Evolutionary conservation across 2,329 filamentous ascomycete species (phyloP), one percentile per base, ranked within the genome.

Genomic region (Fusarium tupiense): DNA sequence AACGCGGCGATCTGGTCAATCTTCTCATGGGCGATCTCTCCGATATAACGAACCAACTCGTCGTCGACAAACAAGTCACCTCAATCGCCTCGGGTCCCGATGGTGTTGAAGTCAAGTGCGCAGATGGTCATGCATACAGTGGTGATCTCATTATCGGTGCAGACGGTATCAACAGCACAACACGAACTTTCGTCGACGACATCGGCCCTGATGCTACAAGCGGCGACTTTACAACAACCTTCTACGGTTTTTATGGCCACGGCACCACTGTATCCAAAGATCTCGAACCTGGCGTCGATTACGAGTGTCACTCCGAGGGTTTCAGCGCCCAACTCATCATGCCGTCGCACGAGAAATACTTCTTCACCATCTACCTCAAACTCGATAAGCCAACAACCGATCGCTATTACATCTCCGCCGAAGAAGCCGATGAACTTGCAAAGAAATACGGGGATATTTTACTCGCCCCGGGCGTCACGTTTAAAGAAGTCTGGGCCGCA

Each of bases 121-220:
- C 65, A 17, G 75, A 77, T 17, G 72, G 72, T 0, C 74, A 24
- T 22, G 16, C 26, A 0, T 67, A 72, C 16, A 44, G 44, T 3
- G 74, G 57, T 2, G 72, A 74, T 17, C 72, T 77, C 6, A 38
- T 77, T 1, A 59, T 77, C 37, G 75, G 75, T 1, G 56, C 70
- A 14, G 74, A 77, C 46, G 75, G 75, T 8, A 66, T 75, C 8
- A 58, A 77, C 38, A 77, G 74, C 56, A 61, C 37, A 10, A 57
- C 63, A 0, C 65, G 75, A 10, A 46, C 52, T 0, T 72, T 49
- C 6, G 67, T 75, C 2, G 54, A 69, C 24, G 58, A 54, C 3
- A 19, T 29, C 3, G 16, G 14, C 19, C 20, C 49, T 1, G 33
- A 40, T 22, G 35, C 67, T 6, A 19, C 31, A 14, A 56, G 49